A percentile compares a stretch with the other conserved stretches of the same genome.
Evolutionary conservation across 2,329 filamentous ascomycete species (phyloP).

Genomic region (Grosmannia clavigera): DNA sequence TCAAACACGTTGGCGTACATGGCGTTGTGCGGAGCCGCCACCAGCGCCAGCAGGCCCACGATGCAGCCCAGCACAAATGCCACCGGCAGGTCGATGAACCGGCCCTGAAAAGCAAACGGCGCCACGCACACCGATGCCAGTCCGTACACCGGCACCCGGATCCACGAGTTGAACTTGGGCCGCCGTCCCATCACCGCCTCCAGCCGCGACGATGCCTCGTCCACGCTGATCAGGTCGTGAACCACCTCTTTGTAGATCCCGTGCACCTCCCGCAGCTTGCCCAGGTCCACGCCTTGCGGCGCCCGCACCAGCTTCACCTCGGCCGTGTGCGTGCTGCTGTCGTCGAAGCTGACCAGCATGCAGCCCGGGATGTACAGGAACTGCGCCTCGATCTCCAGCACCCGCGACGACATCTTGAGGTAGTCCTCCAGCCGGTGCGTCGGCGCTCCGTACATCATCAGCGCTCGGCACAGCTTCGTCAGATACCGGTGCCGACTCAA

Average conservation of each 20-base stretch:
- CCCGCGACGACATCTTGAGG: slow-evolving; percentile 79
- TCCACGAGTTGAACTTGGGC: slow-evolving; percentile 36
- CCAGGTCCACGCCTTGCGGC: slow-evolving; percentile 58
- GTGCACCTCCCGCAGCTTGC: slow-evolving; percentile 61
- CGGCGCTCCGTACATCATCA: slow-evolving; percentile 85
- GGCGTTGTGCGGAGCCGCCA: slow-evolving; percentile 57
- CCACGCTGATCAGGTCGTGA: slow-evolving; percentile 60
- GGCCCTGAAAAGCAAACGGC: slow-evolving; percentile 67
- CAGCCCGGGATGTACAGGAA: slow-evolving; percentile 84
- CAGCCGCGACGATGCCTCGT: slow-evolving; percentile 53
- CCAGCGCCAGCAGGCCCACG: slow-evolving; percentile 61
- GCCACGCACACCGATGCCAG: slow-evolving; percentile 64
- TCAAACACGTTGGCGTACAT: slow-evolving; percentile 43
- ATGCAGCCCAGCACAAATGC: slow-evolving; percentile 65
- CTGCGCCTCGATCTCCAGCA: slow-evolving; percentile 78
- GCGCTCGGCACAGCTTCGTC: slow-evolving; percentile 67
- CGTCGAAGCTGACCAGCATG: slow-evolving; percentile 90
- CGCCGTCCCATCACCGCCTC: slow-evolving; percentile 38
- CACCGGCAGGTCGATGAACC: slow-evolving; percentile 66
- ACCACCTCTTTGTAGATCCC: slow-evolving; percentile 75
- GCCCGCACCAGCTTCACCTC: slow-evolving; percentile 65
- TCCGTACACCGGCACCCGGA: slow-evolving; percentile 57
- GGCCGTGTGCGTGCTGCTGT: slow-evolving; percentile 59
- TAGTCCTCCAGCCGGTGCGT: slow-evolving; percentile 89
- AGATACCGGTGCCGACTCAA: slow-evolving; percentile 73